A percentile compares a stretch with the other conserved stretches of the same genome.
Conservation (phyloP, 2,329 filamentous ascomycete genomes). For the Penicillium sp. region DNA sequence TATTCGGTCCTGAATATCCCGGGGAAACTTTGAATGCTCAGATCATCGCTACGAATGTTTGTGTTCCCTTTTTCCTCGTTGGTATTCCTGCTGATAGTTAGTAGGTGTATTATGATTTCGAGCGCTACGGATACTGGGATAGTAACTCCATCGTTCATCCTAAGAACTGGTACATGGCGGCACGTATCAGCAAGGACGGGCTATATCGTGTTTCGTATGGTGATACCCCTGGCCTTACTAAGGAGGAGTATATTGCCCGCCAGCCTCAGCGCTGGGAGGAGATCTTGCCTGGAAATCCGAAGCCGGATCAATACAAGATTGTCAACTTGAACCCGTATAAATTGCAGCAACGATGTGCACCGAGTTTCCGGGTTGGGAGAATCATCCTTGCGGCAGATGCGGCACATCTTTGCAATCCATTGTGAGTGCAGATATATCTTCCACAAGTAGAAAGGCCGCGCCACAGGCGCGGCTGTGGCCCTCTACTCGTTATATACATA, state of each 20-base stretch:
- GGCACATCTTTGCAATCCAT: constrained; percentile 55
- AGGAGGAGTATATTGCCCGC: constrained; percentile 51
- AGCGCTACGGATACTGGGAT: constrained; percentile 34
- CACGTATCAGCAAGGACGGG: constrained; percentile 55
- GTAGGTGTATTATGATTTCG: constrained; percentile 60
- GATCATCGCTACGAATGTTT: constrained; percentile 60
- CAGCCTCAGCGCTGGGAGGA: constrained; percentile 54
- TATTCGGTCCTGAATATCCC: constrained; percentile 54
- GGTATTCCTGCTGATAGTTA: background rate
- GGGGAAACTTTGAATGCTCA: constrained; percentile 58
- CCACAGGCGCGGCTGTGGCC: no score
- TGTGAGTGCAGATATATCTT: constrained; percentile 29
- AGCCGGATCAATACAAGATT: constrained; percentile 55
- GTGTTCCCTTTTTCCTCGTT: constrained; percentile 16
- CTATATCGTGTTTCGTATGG: constrained; percentile 63
- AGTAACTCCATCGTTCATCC: constrained; percentile 59
- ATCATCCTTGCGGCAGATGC: constrained; percentile 58
- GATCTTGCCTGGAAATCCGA: constrained; percentile 58
- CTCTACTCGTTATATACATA: no score
- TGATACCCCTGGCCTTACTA: constrained; percentile 51
- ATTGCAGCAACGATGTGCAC: constrained; percentile 58
- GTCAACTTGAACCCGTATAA: constrained; percentile 57
- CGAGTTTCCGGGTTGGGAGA: constrained; percentile 54
- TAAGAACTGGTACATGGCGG: constrained; percentile 60
- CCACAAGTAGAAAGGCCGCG: no score